A percentile compares a stretch with the other conserved stretches of the same genome.
These are phyloP conservation scores for Globisporangium sylvaticum DNA, from an alignment of 352 stramenopile genomes.

Conservation along the genomic window DNA sequence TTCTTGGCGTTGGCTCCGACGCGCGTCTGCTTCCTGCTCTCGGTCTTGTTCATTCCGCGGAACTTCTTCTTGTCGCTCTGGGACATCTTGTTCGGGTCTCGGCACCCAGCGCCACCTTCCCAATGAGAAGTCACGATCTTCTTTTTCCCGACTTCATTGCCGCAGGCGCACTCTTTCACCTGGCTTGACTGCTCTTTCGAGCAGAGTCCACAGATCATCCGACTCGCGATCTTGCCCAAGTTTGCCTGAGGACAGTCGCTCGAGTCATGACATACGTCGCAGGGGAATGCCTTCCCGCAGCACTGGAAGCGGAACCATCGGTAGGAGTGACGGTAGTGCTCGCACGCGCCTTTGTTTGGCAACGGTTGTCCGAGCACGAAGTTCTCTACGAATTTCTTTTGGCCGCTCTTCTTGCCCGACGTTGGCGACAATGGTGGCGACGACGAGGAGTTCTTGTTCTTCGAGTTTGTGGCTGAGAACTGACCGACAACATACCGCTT, in stretches of 20 bases:
- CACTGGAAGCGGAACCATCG: conserved; percentile 87
- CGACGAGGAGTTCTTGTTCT: conserved; percentile 13
- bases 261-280: conserved; percentile 76
- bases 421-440: conserved; percentile 10
- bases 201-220: conserved; percentile 81
- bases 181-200: conserved; percentile 77
- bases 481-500: conserved; percentile 53
- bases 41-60: conserved; percentile 70
- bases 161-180: conserved; percentile 72
- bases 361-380: conserved; percentile 68
- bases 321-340: conserved; percentile 78
- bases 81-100: conserved; percentile 58
- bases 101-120: conserved; percentile 76
- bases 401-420: conserved; percentile 27
- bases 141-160: conserved; percentile 61
- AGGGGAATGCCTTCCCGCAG: conserved; percentile 77
- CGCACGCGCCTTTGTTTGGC: conserved; percentile 62
- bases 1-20: conserved; percentile 59
- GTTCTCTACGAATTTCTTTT: conserved; percentile 36
- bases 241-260: conserved; percentile 70
- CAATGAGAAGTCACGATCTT: conserved; percentile 50
- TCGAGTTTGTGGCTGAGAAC: conserved; percentile 8
- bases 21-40: conserved; percentile 76
- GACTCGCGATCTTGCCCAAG: conserved; percentile 71
- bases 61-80: conserved; percentile 71